These are phyloP conservation scores for Stellera chamaejasme DNA, from an alignment of 345 rosid genomes.

Conservation along the genomic window DNA sequence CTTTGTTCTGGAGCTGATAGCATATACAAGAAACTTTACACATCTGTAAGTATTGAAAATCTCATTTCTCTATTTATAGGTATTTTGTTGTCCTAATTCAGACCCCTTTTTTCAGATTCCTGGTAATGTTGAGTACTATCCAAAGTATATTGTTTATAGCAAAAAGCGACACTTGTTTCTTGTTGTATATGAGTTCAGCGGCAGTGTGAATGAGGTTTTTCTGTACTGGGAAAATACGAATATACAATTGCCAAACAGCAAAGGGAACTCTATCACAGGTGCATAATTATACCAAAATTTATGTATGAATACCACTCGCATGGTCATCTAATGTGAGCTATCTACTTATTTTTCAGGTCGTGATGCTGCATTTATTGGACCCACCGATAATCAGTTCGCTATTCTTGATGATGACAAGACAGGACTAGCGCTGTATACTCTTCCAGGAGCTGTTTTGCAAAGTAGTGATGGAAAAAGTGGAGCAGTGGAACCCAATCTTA, in stretches of 20 bases:
- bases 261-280: constrained; percentile 85
- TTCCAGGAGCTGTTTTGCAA: constrained; percentile 55
- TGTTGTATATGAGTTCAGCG: constrained; percentile 78
- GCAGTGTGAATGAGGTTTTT: constrained; percentile 74
- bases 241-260: constrained; percentile 52
- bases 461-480: constrained; percentile 53
- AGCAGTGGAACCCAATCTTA: constrained; percentile 31
- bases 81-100: constrained; percentile 6
- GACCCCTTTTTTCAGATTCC: constrained; percentile 56
- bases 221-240: constrained; percentile 89
- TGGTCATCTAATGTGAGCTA: constrained; percentile 6
- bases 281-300: constrained; percentile 9
- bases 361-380: constrained; percentile 93
- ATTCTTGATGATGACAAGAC: constrained; percentile 93
- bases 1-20: constrained; percentile 77
- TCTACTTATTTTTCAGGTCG: constrained; percentile 33
- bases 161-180: constrained; percentile 72
- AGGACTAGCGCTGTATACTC: constrained; percentile 63
- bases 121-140: constrained; percentile 65
- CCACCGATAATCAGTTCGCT: constrained; percentile 79
- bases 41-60: constrained; percentile 46
- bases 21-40: constrained; percentile 76
- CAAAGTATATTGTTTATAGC: constrained; percentile 68
- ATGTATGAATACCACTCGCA: background rate
- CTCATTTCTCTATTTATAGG: constrained; percentile 5